Evolutionary conservation across 352 stramenopile species (phyloP).

Genomic region (Phytopythium chamaehyphon): DNA sequence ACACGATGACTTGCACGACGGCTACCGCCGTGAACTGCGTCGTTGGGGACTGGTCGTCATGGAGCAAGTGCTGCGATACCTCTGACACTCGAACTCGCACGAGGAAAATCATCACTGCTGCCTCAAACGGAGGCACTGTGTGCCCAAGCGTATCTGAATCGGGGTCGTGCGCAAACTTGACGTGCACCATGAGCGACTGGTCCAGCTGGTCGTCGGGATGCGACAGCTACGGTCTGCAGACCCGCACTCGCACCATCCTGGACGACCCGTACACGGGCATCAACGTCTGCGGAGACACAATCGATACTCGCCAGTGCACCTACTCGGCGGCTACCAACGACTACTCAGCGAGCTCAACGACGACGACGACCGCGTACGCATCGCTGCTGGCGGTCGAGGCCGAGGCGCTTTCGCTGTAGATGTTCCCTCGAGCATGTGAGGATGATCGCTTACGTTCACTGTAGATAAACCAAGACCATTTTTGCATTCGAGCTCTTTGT

Average conservation of each 20-base stretch:
- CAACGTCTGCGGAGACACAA: slow-evolving; percentile 12
- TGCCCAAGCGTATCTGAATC: slow-evolving; percentile 38
- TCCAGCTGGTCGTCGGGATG: slow-evolving; percentile 47
- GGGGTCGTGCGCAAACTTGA: slow-evolving; percentile 28
- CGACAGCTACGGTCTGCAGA: slow-evolving; percentile 34
- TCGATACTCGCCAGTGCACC: slow-evolving; percentile 25
- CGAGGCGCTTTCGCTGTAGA: slow-evolving; percentile 17
- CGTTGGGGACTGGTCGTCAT: slow-evolving; percentile 38
- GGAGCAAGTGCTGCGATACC: slow-evolving; percentile 39
- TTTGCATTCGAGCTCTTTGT: too few species aligned
- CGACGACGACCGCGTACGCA: slow-evolving; percentile 1
- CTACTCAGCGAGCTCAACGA: slow-evolving; percentile 10
- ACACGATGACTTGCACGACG: slow-evolving; percentile 33
- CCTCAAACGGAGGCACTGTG: slow-evolving; percentile 25
- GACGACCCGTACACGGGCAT: slow-evolving; percentile 33
- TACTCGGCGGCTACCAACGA: slow-evolving; percentile 34
- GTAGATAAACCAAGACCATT: too few species aligned
- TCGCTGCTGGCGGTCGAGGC: slow-evolving; percentile 18
- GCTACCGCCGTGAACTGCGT: slow-evolving; percentile 39
- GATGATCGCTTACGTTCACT: too few species aligned
- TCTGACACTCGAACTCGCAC: slow-evolving; percentile 28
- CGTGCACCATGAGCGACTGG: slow-evolving; percentile 51
- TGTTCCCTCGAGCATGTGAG: too few species aligned
- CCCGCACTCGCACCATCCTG: slow-evolving; percentile 27
- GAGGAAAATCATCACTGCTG: slow-evolving; percentile 28